phyloP scores from a whole-genome alignment of 202 grass and related monocot genomes.

The Setaria viridis region DNA sequence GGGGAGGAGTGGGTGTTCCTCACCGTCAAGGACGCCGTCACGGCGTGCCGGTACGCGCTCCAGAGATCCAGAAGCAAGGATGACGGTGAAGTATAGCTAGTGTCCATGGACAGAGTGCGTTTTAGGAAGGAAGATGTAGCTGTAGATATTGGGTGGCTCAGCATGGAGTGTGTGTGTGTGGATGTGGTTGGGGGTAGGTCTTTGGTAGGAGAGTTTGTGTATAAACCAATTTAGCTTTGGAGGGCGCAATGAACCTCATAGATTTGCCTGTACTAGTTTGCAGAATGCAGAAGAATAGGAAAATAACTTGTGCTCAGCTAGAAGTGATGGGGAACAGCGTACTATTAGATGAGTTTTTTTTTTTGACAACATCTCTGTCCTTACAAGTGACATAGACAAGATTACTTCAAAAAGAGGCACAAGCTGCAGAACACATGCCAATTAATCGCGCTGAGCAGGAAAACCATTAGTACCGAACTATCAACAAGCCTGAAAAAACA shows the following conservation, averaged over 20 bases:
- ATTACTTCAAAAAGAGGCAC: not conserved
- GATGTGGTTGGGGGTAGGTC: not conserved
- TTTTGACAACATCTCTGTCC: not conserved
- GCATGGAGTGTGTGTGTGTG: constrained; percentile 1
- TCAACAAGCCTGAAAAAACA: too few species aligned
- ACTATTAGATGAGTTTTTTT: not conserved
- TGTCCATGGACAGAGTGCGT: not conserved
- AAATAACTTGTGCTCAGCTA: not conserved
- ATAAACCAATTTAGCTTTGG: constrained; percentile 32
- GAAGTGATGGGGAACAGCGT: not conserved
- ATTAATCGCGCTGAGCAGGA: too few species aligned
- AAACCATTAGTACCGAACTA: too few species aligned
- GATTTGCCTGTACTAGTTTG: constrained; percentile 42
- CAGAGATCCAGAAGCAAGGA: constrained; percentile 59
- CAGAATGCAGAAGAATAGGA: constrained; percentile 10
- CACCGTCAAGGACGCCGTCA: constrained; percentile 72
- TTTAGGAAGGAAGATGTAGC: constrained; percentile 25
- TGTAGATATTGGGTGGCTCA: constrained; percentile 42
- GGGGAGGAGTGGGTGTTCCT: constrained; percentile 82
- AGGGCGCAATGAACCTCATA: constrained; percentile 1
- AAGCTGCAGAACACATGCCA: not conserved
- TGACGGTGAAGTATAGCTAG: constrained; percentile 51
- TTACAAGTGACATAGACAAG: not conserved
- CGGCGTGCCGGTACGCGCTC: constrained; percentile 63
- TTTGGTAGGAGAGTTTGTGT: constrained; percentile 32